phyloP scores from a whole-genome alignment of 352 stramenopile genomes.

The Plasmopara halstedii region DNA sequence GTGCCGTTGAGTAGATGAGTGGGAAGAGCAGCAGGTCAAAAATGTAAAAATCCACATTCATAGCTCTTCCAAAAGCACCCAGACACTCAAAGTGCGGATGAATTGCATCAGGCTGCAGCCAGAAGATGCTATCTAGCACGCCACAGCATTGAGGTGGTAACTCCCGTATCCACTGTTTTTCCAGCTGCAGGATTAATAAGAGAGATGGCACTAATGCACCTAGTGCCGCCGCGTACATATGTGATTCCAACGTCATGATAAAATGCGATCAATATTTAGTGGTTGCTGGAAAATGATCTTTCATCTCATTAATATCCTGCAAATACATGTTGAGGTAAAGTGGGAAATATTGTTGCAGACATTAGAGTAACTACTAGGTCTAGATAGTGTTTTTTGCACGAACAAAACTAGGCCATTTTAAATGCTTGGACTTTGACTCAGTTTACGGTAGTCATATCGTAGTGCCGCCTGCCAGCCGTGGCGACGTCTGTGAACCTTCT shows the following conservation, averaged over 20 bases:
- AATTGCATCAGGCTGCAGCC: slow-evolving; percentile 19
- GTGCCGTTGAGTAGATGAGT: slow-evolving; percentile 29
- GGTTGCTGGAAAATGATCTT: too few species aligned
- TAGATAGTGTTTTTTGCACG: too few species aligned
- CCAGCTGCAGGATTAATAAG: slow-evolving; percentile 26
- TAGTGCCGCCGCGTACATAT: slow-evolving; percentile 25
- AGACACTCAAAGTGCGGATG: slow-evolving; percentile 35
- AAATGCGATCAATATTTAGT: neutral
- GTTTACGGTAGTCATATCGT: neutral
- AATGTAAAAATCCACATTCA: slow-evolving; percentile 38
- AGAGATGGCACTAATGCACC: slow-evolving; percentile 31
- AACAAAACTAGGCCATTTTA: too few species aligned
- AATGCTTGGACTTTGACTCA: too few species aligned
- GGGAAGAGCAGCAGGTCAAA: slow-evolving; percentile 48
- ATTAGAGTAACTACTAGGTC: too few species aligned
- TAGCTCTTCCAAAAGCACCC: slow-evolving; percentile 14
- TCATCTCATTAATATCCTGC: too few species aligned
- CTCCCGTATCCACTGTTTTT: slow-evolving; percentile 22
- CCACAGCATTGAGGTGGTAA: slow-evolving; percentile 29
- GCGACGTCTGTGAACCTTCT: slow-evolving; percentile 17
- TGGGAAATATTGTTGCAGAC: too few species aligned
- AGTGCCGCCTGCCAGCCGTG: slow-evolving; percentile 6
- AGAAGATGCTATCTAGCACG: slow-evolving; percentile 30
- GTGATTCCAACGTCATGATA: slow-evolving; percentile 20
- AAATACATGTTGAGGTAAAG: too few species aligned